Conservation (phyloP, 164 flowering plant species). For the Magnolia changhungtana region DNA sequence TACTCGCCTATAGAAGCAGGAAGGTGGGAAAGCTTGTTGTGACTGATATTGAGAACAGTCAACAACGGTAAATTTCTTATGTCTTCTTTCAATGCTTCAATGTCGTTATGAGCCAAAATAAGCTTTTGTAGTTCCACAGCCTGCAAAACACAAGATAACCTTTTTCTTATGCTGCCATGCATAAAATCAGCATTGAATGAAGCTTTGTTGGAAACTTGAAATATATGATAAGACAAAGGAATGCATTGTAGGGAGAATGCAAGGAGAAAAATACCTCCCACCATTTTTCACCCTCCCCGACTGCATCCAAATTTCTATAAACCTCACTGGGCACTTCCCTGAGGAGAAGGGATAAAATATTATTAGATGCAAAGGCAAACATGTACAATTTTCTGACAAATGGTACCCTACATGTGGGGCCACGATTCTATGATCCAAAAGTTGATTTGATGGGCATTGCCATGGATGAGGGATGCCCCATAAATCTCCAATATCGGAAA, state of each 20-base stretch:
- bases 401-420: too few species aligned
- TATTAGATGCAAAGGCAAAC: neutral
- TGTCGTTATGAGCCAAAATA: constrained; percentile 84
- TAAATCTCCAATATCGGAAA: too few species aligned
- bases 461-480: too few species aligned
- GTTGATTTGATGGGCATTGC: too few species aligned
- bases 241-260: neutral
- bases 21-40: constrained; percentile 76
- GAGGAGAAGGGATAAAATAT: constrained; percentile 1
- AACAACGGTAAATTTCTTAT: constrained; percentile 58
- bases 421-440: too few species aligned
- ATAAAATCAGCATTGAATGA: constrained; percentile 1
- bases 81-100: constrained; percentile 72
- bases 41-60: constrained; percentile 74
- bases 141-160: constrained; percentile 27
- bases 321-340: constrained; percentile 90
- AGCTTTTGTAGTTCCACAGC: constrained; percentile 87
- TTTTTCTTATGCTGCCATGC: neutral
- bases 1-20: constrained; percentile 94
- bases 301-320: constrained; percentile 60
- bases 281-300: constrained; percentile 86
- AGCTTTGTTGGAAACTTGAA: neutral
- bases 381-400: too few species aligned
- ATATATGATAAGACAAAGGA: neutral
- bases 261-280: constrained; percentile 72